Evolutionary conservation across 2,329 filamentous ascomycete genomes (phyloP).

Genomic region (Didymella arachidicola): DNA sequence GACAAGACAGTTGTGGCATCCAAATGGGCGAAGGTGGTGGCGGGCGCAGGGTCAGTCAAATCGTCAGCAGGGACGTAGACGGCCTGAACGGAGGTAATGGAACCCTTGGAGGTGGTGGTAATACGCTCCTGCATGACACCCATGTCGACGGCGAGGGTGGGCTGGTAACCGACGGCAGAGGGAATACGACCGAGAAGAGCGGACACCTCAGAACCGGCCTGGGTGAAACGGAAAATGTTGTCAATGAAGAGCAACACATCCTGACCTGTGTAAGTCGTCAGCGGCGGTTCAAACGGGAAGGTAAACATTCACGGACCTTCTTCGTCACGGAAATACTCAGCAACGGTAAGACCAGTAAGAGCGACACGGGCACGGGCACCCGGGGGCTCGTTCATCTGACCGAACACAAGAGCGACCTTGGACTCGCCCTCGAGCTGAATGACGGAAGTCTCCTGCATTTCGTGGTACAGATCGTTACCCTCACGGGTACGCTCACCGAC

Average conservation of each 20-base stretch:
- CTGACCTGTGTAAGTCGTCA: slow-evolving; percentile 87
- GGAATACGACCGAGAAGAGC: slow-evolving; percentile 99
- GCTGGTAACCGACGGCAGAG: slow-evolving; percentile 98
- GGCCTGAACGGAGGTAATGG: slow-evolving; percentile 99
- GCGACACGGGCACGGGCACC: slow-evolving; percentile 99
- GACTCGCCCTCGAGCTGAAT: slow-evolving; percentile 99
- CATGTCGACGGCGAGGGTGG: slow-evolving; percentile 48
- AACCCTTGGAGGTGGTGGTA: slow-evolving; percentile 99
- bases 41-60: slow-evolving; percentile 99
- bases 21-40: slow-evolving; percentile 99
- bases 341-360: slow-evolving; percentile 72
- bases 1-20: slow-evolving; percentile 99
- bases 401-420: slow-evolving; percentile 99
- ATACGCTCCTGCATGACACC: slow-evolving; percentile 92
- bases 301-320: slow-evolving; percentile 60
- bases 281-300: slow-evolving; percentile 49
- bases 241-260: slow-evolving; percentile 99
- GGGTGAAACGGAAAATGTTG: slow-evolving; percentile 99
- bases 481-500: slow-evolving; percentile 99
- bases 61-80: slow-evolving; percentile 99
- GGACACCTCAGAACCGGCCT: slow-evolving; percentile 99
- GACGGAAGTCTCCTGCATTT: slow-evolving; percentile 99
- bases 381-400: slow-evolving; percentile 99
- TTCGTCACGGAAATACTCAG: slow-evolving; percentile 74
- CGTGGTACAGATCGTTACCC: slow-evolving; percentile 99